Evolutionary conservation across 805 yeast species (phyloP).

Genomic region (Schizosaccharomyces cryophilus): DNA sequence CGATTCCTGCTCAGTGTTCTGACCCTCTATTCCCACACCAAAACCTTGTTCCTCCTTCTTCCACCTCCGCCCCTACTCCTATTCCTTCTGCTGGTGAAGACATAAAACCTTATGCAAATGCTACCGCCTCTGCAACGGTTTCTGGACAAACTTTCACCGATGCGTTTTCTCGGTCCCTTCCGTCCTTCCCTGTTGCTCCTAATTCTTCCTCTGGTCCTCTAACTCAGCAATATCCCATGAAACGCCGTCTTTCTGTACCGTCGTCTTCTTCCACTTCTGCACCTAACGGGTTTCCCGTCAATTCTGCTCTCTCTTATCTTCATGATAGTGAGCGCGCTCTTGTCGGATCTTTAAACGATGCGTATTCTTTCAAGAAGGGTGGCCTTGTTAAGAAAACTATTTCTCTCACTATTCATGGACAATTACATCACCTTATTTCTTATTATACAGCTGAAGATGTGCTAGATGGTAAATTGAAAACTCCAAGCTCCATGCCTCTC

Average conservation of each 20-base stretch:
- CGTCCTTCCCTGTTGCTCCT: not conserved
- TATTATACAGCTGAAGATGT: conserved; percentile 65
- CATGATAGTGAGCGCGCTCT: conserved; percentile 18
- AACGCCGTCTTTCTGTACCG: too few relatives aligned
- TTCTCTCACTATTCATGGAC: conserved; percentile 28
- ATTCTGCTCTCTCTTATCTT: not conserved
- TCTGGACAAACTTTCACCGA: not conserved
- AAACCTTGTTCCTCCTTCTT: not conserved
- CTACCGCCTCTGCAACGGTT: not conserved
- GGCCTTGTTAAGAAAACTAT: conserved; percentile 71
- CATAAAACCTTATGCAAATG: not conserved
- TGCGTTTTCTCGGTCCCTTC: not conserved
- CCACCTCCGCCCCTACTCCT: not conserved
- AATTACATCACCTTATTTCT: conserved; percentile 37
- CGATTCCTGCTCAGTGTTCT: not conserved
- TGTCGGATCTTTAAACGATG: conserved; percentile 34
- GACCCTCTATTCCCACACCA: not conserved
- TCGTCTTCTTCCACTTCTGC: not conserved
- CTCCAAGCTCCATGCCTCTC: conserved; percentile 31
- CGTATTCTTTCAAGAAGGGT: conserved; percentile 38
- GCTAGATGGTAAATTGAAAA: conserved; percentile 24
- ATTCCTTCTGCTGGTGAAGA: not conserved
- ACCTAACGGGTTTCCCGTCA: not conserved
- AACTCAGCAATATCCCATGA: not conserved
- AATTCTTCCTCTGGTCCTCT: not conserved